phyloP scores from a whole-genome alignment of 208 protist genomes.

The Acanthamoeba comandoni region DNA sequence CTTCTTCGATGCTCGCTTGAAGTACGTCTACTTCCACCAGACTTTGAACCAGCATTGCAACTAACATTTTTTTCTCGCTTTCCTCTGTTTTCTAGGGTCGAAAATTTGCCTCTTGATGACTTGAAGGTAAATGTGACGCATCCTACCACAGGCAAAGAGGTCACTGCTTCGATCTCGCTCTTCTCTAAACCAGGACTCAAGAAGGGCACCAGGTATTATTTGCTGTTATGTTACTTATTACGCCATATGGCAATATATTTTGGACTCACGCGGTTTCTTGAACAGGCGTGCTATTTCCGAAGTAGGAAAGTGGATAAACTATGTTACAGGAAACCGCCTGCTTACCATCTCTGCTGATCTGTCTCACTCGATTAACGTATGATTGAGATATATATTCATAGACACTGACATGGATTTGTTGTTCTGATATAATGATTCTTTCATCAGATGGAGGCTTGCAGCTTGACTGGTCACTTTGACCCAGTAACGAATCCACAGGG shows the following conservation, averaged over 20 bases:
- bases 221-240: too few relatives aligned
- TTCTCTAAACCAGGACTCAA: slow-evolving; percentile 35
- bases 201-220: slow-evolving; percentile 70
- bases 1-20: slow-evolving; percentile 39
- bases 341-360: slow-evolving; percentile 71
- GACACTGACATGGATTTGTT: too few relatives aligned
- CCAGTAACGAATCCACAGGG: slow-evolving; percentile 64
- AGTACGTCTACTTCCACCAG: neutral
- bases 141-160: slow-evolving; percentile 58
- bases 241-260: too few relatives aligned
- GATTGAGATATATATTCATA: too few relatives aligned
- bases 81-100: neutral
- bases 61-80: slow-evolving; percentile 19
- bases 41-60: neutral
- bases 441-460: slow-evolving; percentile 50
- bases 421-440: neutral
- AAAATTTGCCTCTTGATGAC: slow-evolving; percentile 35
- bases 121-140: slow-evolving; percentile 56
- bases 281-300: slow-evolving; percentile 71
- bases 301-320: slow-evolving; percentile 77
- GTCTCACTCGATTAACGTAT: slow-evolving; percentile 74
- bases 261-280: too few relatives aligned
- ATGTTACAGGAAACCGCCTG: slow-evolving; percentile 64
- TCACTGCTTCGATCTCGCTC: slow-evolving; percentile 23
- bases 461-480: slow-evolving; percentile 69